phyloP scores from a whole-genome alignment of 441 rosid species.

The Pelargonium fulgidum region DNA sequence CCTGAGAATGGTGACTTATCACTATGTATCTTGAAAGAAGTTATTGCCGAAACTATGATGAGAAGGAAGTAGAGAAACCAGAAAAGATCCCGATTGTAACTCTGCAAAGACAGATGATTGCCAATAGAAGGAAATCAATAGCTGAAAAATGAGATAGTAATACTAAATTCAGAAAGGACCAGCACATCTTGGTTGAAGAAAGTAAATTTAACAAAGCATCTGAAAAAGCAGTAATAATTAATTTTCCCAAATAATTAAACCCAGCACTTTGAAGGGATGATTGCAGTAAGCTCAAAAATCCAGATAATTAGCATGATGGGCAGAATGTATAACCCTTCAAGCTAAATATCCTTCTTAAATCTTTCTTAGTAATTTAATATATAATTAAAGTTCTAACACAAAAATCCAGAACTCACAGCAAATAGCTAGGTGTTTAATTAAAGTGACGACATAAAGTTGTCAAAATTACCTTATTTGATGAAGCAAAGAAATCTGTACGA shows the following conservation, averaged over 20 bases:
- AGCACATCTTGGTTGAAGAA: neutral
- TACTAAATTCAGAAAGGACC: neutral
- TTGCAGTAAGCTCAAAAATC: constrained; percentile 3
- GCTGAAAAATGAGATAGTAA: neutral
- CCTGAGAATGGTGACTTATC: constrained; percentile 83
- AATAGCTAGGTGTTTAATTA: constrained; percentile 11
- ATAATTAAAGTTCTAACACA: neutral
- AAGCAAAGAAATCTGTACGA: constrained; percentile 65
- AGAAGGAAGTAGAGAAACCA: constrained; percentile 85
- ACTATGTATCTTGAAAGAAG: constrained; percentile 76
- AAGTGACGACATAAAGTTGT: neutral
- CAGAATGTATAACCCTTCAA: neutral
- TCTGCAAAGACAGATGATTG: constrained; percentile 37
- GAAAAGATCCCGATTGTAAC: constrained; percentile 86
- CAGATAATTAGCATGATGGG: neutral
- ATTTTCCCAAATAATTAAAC: neutral
- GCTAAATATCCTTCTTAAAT: neutral
- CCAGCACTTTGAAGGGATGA: neutral
- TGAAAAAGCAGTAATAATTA: neutral
- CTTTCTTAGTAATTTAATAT: neutral
- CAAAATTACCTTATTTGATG: constrained; percentile 62
- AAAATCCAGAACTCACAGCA: neutral
- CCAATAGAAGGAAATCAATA: constrained; percentile 9
- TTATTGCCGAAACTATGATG: constrained; percentile 73
- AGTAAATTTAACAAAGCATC: neutral